Evolutionary conservation across 768 basidiomycete species (phyloP), one percentile per base, ranked within the genome.

Genomic region (Xerocomellus amylosporus): DNA sequence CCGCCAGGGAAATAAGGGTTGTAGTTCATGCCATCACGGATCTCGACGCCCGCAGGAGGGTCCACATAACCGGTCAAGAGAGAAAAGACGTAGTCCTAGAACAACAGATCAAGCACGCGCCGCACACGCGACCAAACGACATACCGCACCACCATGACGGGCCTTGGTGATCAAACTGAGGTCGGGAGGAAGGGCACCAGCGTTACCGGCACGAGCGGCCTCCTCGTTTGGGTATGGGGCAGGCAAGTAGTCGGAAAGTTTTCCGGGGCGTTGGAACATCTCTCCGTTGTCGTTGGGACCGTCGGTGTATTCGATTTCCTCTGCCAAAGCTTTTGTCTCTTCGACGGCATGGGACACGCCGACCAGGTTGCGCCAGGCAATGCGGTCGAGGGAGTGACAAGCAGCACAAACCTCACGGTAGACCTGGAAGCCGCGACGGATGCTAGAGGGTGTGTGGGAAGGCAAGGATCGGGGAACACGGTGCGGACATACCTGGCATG

Each of bases 351-450:
- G 97, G 28, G 94, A 97, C 51, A 98, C 93, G 67, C 94, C 97
- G 61, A 99, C 97, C 54, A 99, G 79, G 78, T 98, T 99, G 71
- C 97, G 92, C 97, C 97, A 99, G 54, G 97, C 97, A 69, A 99
- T 95, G 64, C 97, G 93, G 78, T 99, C 93, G 52, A 99, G 86
- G 33, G 97, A 99, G 74, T 99, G 97, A 74, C 97, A 99, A 12
- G 97, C 93, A 15, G 97, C 92, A 71, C 97, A 99, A 53, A 99
- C 97, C 76, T 99, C 96, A 60, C 94, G 92, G 81, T 99, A 99
- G 53, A 99, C 97, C 73, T 90, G 86, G 78, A 91, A 95, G 38
- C 93, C 95, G 68, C 96, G 83, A 65, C 95, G 93, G 68, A 98
- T 95, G 73, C 94, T 96, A 60, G 47, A 50, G 40, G 36, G 34